Base-by-base conservation (phyloP, 148 eudicot species). In the Heliamphora exappendiculata region DNA sequence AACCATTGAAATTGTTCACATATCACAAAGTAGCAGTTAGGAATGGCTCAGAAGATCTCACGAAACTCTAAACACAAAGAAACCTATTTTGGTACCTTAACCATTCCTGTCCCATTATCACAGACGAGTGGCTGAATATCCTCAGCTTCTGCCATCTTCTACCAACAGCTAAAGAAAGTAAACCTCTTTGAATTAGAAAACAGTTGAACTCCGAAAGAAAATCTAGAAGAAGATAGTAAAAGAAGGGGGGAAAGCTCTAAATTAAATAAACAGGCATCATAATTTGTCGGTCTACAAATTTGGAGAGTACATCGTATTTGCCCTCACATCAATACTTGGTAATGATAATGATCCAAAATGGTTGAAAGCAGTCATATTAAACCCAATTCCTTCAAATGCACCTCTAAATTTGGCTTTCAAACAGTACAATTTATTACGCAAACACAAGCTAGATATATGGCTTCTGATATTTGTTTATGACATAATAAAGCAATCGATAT, bases 101-200 rank as follows among this genome's bases (percentile, higher is more conserved):
- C 86, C 88, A 81, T 86, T 79, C 88, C 86, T 55, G 88, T 88
- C 75, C 89, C 91, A 88, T 88, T 88, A 82, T 88, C 91, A 28
- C 91, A 88, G 72, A 88, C 91, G 12, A 88, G 86, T 60, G 89
- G 89, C 69, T 86, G 91, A 78, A 88, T 86, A 77, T 88, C 90
- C 84, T 88, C 91, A 20, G 62, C 84, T 57, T 86, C 91, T 12
- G 89, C 91, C 91, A 88, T 88, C 74, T 81, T 86, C 55, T 74
- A 65, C 34, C 42, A 79, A 67, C 79, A 76, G 70, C 85, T 81
- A 80, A 14, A 76, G 28, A 66, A 24, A 50, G 42, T n/a, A 5
- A 19, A 31, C 37, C 0, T 5, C 51, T 5, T 37, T 36, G 28
- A 11, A 39, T 39, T 39, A 13, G 7, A 1, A 57, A 24, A 10